phyloP scores from a whole-genome alignment of 768 basidiomycete species.

The Hirschioporus abietinus region DNA sequence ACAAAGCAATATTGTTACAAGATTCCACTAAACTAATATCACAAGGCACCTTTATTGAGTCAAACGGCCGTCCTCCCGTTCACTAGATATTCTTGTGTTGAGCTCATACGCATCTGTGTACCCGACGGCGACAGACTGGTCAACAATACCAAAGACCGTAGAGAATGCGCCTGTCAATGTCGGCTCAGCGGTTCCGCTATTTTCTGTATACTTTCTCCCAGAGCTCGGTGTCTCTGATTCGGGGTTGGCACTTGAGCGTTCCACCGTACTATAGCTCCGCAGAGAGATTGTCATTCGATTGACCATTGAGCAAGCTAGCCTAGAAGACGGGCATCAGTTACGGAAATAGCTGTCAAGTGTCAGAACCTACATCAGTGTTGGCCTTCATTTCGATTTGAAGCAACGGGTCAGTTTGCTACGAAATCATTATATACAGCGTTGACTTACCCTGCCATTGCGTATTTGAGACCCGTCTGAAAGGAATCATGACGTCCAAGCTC shows the following conservation, averaged over 20 bases:
- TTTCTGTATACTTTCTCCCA: neutral
- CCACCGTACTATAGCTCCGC: neutral
- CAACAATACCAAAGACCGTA: neutral
- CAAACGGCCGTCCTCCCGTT: neutral
- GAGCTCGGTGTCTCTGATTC: neutral
- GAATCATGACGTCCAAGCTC: neutral
- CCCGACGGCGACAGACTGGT: neutral
- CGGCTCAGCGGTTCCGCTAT: neutral
- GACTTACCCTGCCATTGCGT: neutral
- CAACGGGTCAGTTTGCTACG: neutral
- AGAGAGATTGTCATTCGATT: neutral
- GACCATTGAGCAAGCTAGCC: neutral
- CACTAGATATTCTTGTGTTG: neutral
- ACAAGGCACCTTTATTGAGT: neutral
- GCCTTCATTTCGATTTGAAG: neutral
- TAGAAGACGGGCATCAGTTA: neutral
- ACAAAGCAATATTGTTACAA: neutral
- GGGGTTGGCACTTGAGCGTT: neutral
- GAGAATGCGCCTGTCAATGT: neutral
- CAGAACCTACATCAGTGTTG: neutral
- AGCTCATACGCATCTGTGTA: neutral
- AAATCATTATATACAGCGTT: neutral
- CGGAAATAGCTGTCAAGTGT: neutral
- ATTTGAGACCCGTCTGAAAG: neutral
- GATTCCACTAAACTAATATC: neutral